Evolutionary conservation across 2,329 filamentous ascomycete genomes (phyloP).

Genomic region (Colletotrichum viniferum): DNA sequence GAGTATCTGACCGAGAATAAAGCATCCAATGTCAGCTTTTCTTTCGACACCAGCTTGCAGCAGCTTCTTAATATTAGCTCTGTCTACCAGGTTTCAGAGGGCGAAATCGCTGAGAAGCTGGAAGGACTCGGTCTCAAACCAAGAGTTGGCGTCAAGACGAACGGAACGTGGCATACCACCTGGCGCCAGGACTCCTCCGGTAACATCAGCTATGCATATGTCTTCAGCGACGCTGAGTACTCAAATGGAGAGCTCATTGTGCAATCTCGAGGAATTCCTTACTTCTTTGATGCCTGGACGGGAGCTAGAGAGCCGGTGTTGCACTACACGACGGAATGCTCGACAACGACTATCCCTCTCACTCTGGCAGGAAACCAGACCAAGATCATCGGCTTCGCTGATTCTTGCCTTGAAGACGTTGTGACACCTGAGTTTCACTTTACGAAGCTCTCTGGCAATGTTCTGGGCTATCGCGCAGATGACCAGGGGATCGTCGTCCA

Average conservation of each 20-base stretch:
- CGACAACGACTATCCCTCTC: not conserved
- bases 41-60: not conserved
- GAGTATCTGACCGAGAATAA: not conserved
- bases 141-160: not conserved
- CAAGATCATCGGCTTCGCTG: not conserved
- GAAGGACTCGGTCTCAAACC: not conserved
- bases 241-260: not conserved
- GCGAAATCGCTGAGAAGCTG: not conserved
- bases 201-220: not conserved
- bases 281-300: slow-evolving; percentile 9
- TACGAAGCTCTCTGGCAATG: not conserved
- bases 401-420: not conserved
- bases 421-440: not conserved
- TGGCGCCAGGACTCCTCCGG: not conserved
- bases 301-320: not conserved
- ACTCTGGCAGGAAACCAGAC: slow-evolving; percentile 7
- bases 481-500: not conserved
- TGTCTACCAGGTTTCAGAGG: not conserved
- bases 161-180: slow-evolving; percentile 2
- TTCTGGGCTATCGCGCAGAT: not conserved
- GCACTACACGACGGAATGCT: not conserved
- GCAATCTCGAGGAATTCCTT: not conserved
- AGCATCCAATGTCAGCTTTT: not conserved
- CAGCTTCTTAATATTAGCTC: not conserved
- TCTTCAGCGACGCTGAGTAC: not conserved